phyloP scores from a whole-genome alignment of 257 asterid species.

The Salvia hispanica region DNA sequence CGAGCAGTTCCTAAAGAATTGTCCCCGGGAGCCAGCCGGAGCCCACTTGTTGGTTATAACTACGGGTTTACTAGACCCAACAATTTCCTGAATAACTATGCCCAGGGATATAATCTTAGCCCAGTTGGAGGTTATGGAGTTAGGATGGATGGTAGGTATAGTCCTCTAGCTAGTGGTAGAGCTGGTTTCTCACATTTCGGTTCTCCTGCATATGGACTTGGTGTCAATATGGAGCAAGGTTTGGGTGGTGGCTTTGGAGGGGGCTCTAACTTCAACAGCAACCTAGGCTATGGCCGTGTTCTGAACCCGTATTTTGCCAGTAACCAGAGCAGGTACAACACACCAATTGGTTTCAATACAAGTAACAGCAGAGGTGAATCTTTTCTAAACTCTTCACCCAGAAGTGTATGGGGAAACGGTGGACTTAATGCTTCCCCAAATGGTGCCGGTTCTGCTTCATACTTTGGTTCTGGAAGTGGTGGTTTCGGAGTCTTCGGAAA shows the following conservation, averaged over 20 bases:
- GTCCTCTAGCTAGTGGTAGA: conserved; percentile 54
- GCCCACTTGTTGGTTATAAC: conserved; percentile 63
- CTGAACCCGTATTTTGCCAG: conserved; percentile 58
- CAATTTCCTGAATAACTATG: conserved; percentile 55
- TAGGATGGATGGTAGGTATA: conserved; percentile 67
- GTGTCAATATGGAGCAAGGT: conserved; percentile 66
- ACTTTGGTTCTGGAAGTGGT: conserved; percentile 47
- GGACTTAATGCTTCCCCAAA: conserved; percentile 54
- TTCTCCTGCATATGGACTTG: conserved; percentile 56
- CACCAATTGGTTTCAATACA: conserved; percentile 65
- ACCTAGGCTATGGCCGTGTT: conserved; percentile 63
- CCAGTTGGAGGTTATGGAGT: conserved; percentile 65
- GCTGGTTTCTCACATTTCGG: conserved; percentile 55
- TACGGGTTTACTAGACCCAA: conserved; percentile 60
- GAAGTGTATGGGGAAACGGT: conserved; percentile 49
- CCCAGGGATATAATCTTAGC: conserved; percentile 58
- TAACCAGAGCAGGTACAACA: conserved; percentile 58
- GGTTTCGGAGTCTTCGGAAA: conserved; percentile 47
- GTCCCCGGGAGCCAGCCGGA: conserved; percentile 48
- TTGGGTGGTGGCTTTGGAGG: conserved; percentile 38
- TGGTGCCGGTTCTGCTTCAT: conserved; percentile 56
- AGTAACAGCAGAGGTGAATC: conserved; percentile 23
- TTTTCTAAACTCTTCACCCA: no score
- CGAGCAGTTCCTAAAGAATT: no score
- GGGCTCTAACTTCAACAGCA: conserved; percentile 46